Percentiles rank a stretch among this genome's conserved stretches.
These are phyloP conservation scores for Chalciporus chontae DNA, from an alignment of 768 basidiomycete species.

Conservation along the genomic window DNA sequence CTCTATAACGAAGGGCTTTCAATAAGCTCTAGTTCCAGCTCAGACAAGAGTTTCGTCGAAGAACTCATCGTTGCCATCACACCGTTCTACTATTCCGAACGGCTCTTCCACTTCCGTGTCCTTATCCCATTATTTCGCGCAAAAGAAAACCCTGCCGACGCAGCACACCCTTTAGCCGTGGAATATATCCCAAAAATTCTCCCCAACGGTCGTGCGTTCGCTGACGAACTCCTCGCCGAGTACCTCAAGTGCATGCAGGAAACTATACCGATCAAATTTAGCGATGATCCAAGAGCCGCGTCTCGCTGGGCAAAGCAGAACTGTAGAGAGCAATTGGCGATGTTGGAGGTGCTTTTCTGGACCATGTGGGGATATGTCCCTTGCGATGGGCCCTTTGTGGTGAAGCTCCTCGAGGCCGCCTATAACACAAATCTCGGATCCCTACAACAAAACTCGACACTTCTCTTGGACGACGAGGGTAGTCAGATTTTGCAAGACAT, in stretches of 20 bases:
- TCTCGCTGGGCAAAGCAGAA: constrained; percentile 75
- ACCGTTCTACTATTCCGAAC: constrained; percentile 80
- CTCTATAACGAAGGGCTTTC: constrained; percentile 75
- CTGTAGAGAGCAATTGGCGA: constrained; percentile 69
- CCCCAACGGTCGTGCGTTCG: constrained; percentile 63
- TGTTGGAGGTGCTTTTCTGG: constrained; percentile 88
- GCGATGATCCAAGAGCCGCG: constrained; percentile 53
- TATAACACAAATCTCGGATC: constrained; percentile 64
- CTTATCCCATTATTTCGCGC: constrained; percentile 76
- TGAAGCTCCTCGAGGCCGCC: constrained; percentile 60
- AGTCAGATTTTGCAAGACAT: constrained; percentile 61
- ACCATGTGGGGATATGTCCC: constrained; percentile 75
- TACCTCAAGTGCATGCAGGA: constrained; percentile 53
- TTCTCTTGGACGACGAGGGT: constrained; percentile 75
- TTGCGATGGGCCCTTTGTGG: constrained; percentile 61
- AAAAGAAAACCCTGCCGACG: constrained; percentile 53
- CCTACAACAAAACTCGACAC: constrained; percentile 55
- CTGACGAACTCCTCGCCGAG: constrained; percentile 53
- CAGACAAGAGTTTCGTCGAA: constrained; percentile 35
- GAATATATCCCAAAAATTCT: constrained; percentile 58
- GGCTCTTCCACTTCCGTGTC: constrained; percentile 63
- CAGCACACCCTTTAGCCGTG: constrained; percentile 50
- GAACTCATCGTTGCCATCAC: constrained; percentile 61
- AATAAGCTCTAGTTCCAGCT: constrained; percentile 40
- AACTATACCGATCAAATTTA: constrained; percentile 41